Base-by-base conservation (phyloP, 164 flowering plant species). In the Brasenia schreberi region DNA sequence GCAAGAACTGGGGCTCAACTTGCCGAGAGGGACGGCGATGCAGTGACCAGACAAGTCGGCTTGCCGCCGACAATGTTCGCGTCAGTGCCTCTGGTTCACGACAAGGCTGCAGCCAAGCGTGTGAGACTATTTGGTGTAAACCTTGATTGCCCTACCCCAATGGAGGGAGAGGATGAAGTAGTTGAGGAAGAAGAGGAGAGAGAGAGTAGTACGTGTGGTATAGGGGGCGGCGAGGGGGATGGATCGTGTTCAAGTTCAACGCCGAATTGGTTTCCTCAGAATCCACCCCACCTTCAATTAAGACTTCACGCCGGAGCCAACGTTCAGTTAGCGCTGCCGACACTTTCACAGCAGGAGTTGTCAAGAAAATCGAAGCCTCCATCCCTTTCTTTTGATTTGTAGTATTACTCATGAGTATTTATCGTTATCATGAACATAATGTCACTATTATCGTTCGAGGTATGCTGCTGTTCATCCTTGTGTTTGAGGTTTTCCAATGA, bases 91-190 rank as follows among this genome's bases (percentile, higher is more conserved):
- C 88, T 84, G 73, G 95, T 80, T 70, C 87, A 84, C n/a, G 86
- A 85, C 0, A 81, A 80, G 61, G 79, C 83, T 6, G 85, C 85
- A 39, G 81, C 81, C 4, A 88, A 85, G 77, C 68, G 84, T 62
- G 69, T 88, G 5, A 81, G 98, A 84, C 80, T 92, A 64, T 92
- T 92, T 64, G 98, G 98, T 0, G 98, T 90, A 42, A 88, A 88
- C 80, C 80, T 92, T 81, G 98, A 87, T 14, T 89, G 93, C 68
- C 87, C 92, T 64, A 79, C 74, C 5, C 65, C 79, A 18, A 81
- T 77, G 19, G 71, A 61, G 63, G 63, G 63, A 11, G 63, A 61
- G 16, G 56, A 6, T 9, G 56, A 61, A n/a, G 63, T 61, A 18
- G 63, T 61, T 12, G 63, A 18, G 63, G 63, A 18, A 61, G 63